These are phyloP conservation scores for Aspergillus unguis DNA, from an alignment of 2,329 filamentous ascomycete genomes.

Conservation along the genomic window DNA sequence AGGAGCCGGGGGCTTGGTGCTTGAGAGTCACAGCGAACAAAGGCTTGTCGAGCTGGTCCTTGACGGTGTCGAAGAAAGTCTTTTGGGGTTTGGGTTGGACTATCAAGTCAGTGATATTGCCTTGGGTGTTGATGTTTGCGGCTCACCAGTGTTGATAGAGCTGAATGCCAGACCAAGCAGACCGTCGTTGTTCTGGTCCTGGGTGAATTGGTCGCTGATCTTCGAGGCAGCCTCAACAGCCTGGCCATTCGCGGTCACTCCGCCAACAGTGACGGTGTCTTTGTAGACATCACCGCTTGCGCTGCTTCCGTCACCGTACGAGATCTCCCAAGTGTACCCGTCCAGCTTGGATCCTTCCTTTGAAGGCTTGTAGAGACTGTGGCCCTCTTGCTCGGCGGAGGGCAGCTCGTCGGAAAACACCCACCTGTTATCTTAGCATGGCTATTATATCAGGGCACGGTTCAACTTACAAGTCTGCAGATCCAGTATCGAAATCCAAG, in stretches of 20 bases:
- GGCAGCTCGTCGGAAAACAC: constrained; percentile 62
- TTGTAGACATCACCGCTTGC: constrained; percentile 64
- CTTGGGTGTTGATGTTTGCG: neutral
- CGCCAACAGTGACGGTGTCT: constrained; percentile 62
- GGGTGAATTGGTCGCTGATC: constrained; percentile 53
- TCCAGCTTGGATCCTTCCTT: constrained; percentile 44
- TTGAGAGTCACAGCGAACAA: constrained; percentile 57
- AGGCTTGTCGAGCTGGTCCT: constrained; percentile 47
- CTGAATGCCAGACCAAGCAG: constrained; percentile 60
- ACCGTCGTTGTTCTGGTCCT: constrained; percentile 55
- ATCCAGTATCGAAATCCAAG: constrained; percentile 70
- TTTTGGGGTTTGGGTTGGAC: constrained; percentile 49
- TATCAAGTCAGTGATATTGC: neutral
- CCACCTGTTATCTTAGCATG: constrained; percentile 50
- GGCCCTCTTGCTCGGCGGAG: constrained; percentile 49
- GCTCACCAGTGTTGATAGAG: constrained; percentile 52
- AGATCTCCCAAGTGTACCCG: constrained; percentile 58
- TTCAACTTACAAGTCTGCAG: constrained; percentile 59
- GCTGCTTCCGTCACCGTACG: constrained; percentile 63
- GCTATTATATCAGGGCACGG: neutral
- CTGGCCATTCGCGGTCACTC: constrained; percentile 57
- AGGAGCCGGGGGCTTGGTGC: constrained; percentile 51
- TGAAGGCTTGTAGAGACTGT: constrained; percentile 57
- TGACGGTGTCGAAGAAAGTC: constrained; percentile 62
- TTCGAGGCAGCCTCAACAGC: constrained; percentile 63